These are phyloP conservation scores for Wickerhamiella pararugosa DNA, from an alignment of 1,139 yeast genomes.

Conservation along the genomic window DNA sequence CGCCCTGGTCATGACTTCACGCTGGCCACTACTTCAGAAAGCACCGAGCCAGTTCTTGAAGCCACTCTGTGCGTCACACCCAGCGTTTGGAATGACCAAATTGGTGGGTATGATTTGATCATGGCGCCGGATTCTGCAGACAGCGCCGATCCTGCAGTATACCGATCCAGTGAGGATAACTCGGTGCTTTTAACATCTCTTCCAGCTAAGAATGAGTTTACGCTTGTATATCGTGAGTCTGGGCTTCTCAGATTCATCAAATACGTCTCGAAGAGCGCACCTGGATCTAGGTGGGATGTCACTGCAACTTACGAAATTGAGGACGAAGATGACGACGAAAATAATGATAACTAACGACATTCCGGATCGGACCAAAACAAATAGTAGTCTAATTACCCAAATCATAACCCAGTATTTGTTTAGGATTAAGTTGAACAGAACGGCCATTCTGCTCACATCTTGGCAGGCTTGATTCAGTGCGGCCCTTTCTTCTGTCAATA, in stretches of 20 bases:
- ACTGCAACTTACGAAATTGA: slow-evolving; percentile 66
- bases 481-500: too few species aligned
- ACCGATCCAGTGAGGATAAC: slow-evolving; percentile 38
- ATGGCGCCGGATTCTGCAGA: slow-evolving; percentile 48
- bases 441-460: too few species aligned
- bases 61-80: slow-evolving; percentile 74
- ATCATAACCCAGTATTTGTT: too few species aligned
- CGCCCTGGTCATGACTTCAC: slow-evolving; percentile 93
- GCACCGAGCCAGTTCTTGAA: slow-evolving; percentile 30
- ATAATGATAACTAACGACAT: slow-evolving; percentile 2
- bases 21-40: slow-evolving; percentile 63
- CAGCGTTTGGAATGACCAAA: slow-evolving; percentile 59
- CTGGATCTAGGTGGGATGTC: slow-evolving; percentile 89
- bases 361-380: too few species aligned
- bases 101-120: slow-evolving; percentile 88
- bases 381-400: too few species aligned
- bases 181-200: slow-evolving; percentile 71
- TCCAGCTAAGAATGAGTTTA: slow-evolving; percentile 72
- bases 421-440: too few species aligned
- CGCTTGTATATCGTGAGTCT: slow-evolving; percentile 68
- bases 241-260: slow-evolving; percentile 79
- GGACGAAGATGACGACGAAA: slow-evolving; percentile 21
- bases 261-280: slow-evolving; percentile 77
- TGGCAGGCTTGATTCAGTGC: too few species aligned
- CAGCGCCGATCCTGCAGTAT: slow-evolving; percentile 33